These are phyloP conservation scores for Penicillium chermesinum DNA, from an alignment of 495 filamentous ascomycete species.

Conservation along the genomic window DNA sequence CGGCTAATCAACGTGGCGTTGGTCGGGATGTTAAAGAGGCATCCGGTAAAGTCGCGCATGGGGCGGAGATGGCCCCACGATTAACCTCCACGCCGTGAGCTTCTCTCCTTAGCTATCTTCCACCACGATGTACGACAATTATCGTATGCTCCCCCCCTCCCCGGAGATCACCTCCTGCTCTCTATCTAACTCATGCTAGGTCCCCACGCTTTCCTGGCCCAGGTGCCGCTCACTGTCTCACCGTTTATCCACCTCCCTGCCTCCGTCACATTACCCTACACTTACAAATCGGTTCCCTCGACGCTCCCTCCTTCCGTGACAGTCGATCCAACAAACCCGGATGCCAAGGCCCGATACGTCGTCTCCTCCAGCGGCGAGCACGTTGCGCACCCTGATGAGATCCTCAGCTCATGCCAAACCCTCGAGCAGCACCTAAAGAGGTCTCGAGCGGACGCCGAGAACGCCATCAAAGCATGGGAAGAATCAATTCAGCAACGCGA, in stretches of 20 bases:
- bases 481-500: conserved; percentile 67
- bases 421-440: conserved; percentile 69
- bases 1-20: background rate
- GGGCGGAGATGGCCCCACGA: too few relatives aligned
- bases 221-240: conserved; percentile 88
- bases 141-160: conserved; percentile 30
- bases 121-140: conserved; percentile 41
- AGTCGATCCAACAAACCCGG: conserved; percentile 41
- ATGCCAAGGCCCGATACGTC: conserved; percentile 59
- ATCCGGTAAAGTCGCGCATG: too few relatives aligned
- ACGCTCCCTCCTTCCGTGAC: conserved; percentile 75
- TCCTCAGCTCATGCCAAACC: conserved; percentile 71
- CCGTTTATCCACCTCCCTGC: conserved; percentile 90
- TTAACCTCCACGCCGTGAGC: background rate
- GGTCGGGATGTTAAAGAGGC: too few relatives aligned
- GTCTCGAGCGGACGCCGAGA: conserved; percentile 56
- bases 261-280: conserved; percentile 89
- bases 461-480: conserved; percentile 64
- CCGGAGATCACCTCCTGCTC: background rate
- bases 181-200: conserved; percentile 41
- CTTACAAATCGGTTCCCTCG: conserved; percentile 82
- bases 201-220: conserved; percentile 81
- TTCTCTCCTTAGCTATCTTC: background rate
- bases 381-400: conserved; percentile 74
- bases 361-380: conserved; percentile 65